Conservation (phyloP, 73 alveolate species). For the Paraurostyla sp. region DNA sequence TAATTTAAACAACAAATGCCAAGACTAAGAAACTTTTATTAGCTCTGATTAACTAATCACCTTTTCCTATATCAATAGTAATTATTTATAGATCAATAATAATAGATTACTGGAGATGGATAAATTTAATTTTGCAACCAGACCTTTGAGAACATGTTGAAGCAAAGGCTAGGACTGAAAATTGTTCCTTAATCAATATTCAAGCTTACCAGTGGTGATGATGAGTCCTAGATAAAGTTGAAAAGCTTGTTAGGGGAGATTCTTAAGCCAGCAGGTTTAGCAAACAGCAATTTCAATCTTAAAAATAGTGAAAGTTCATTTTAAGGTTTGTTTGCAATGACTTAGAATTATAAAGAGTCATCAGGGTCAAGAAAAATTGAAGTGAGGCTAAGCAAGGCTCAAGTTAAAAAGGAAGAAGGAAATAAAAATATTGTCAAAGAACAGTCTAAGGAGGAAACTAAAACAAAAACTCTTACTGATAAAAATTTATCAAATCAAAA, state of each 20-base stretch:
- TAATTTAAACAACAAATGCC: slow-evolving; percentile 11
- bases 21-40: slow-evolving; percentile 41
- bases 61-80: slow-evolving; percentile 25
- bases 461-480: background rate
- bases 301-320: slow-evolving; percentile 11
- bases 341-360: background rate
- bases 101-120: slow-evolving; percentile 34
- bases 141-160: slow-evolving; percentile 41
- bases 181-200: background rate
- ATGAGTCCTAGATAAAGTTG: background rate
- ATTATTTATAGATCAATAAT: too few relatives aligned
- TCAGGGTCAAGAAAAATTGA: too few relatives aligned
- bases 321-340: background rate
- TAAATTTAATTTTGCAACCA: slow-evolving; percentile 31
- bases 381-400: background rate
- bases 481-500: background rate
- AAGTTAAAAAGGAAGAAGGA: background rate
- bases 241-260: background rate
- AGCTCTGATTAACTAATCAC: background rate
- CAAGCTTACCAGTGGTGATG: slow-evolving; percentile 34
- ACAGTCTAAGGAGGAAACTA: slow-evolving; percentile 23
- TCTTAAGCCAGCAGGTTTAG: background rate
- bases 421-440: background rate
- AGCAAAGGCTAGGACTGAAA: background rate
- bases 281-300: background rate